Conservation (phyloP, 2,329 filamentous ascomycete genomes). For the Juglanconis oblonga region DNA sequence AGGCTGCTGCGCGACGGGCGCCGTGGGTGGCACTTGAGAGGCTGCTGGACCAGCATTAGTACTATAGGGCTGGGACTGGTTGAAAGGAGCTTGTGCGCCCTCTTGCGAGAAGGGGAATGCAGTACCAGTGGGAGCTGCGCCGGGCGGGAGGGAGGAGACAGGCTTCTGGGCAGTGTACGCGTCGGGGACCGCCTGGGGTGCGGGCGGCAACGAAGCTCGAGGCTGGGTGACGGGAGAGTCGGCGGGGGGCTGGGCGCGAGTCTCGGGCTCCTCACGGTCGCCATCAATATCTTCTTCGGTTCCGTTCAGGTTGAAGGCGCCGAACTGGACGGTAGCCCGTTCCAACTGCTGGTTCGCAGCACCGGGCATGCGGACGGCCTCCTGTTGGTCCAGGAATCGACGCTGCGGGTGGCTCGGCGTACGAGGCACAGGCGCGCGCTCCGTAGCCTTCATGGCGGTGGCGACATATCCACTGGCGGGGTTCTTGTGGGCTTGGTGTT, state of each 20-base stretch:
- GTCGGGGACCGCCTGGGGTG: conserved; percentile 53
- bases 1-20: conserved; percentile 28
- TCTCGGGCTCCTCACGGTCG: conserved; percentile 92
- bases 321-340: conserved; percentile 90
- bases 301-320: conserved; percentile 86
- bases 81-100: background rate
- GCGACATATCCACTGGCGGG: conserved; percentile 72
- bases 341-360: conserved; percentile 87
- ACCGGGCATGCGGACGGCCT: conserved; percentile 90
- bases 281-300: conserved; percentile 87
- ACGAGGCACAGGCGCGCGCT: conserved; percentile 56
- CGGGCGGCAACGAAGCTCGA: conserved; percentile 81
- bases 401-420: conserved; percentile 74
- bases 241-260: conserved; percentile 85
- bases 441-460: conserved; percentile 76
- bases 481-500: conserved; percentile 56
- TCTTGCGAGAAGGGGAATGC: conserved; percentile 14
- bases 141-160: conserved; percentile 42
- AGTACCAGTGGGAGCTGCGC: conserved; percentile 36
- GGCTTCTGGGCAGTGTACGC: conserved; percentile 55
- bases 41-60: conserved; percentile 9
- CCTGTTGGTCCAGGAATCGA: conserved; percentile 88
- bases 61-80: background rate
- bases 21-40: conserved; percentile 29
- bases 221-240: conserved; percentile 87